A percentile compares a stretch with the other conserved stretches of the same genome.
phyloP scores from a whole-genome alignment of 768 basidiomycete genomes.

The Suillus americanus region DNA sequence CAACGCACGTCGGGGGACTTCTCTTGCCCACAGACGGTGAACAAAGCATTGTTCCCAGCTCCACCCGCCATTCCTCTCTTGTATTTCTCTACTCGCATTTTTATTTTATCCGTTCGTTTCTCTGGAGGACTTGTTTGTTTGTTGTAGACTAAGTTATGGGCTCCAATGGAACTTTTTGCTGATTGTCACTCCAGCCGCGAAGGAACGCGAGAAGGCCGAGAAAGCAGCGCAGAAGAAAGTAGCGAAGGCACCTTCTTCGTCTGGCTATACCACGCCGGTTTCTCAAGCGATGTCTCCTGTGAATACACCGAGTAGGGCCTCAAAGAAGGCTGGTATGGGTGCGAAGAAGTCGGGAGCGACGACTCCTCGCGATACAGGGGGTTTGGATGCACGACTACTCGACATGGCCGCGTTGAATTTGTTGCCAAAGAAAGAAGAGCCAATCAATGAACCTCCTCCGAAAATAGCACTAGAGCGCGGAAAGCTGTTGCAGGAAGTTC shows the following conservation, averaged over 20 bases:
- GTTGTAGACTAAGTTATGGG: conserved; percentile 29
- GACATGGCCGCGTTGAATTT: conserved; percentile 80
- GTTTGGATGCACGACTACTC: conserved; percentile 56
- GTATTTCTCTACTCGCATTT: conserved; percentile 4
- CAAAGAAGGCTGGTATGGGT: conserved; percentile 39
- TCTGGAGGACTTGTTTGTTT: conserved; percentile 18
- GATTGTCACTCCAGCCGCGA: conserved; percentile 57
- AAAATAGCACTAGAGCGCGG: conserved; percentile 71
- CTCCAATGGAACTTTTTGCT: conserved; percentile 38
- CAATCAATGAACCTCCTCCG: conserved; percentile 51
- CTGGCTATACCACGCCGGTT: conserved; percentile 38
- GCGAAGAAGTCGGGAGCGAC: conserved; percentile 40
- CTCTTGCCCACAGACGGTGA: conserved; percentile 44
- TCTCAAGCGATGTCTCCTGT: conserved; percentile 47
- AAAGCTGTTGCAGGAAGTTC: conserved; percentile 83
- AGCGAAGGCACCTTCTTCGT: conserved; percentile 32
- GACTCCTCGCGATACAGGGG: conserved; percentile 39
- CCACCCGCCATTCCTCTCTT: not conserved
- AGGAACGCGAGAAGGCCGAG: conserved; percentile 76
- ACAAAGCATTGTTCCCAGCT: conserved; percentile 11
- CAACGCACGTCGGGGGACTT: conserved; percentile 75
- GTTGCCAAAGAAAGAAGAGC: conserved; percentile 42
- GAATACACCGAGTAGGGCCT: conserved; percentile 39
- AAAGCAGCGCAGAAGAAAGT: conserved; percentile 51
- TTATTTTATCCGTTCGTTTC: conserved; percentile 7